Base-by-base conservation (phyloP, 768 basidiomycete species). In the Scleroderma bovista region DNA sequence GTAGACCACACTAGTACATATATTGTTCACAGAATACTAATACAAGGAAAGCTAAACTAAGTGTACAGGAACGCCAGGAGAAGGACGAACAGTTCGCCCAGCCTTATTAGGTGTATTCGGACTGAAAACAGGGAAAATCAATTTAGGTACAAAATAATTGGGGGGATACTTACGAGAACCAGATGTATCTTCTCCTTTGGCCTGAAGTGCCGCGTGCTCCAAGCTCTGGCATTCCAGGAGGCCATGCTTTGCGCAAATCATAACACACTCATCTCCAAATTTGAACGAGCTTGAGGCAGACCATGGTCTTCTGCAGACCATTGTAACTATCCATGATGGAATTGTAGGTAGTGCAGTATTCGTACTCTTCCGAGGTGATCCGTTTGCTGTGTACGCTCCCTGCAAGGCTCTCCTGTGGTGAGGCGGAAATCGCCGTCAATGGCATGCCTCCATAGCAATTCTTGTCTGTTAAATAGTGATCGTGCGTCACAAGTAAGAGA, bases 221-320 rank as follows among this genome's bases (percentile, higher is more conserved):
- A 84, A 63, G 57, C 82, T 88, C 59, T 81, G 79, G 7, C 81
- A 73, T 47, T 83, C 79, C 17, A 86, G 64, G 5, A 86, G 68
- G 3, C 83, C 86, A 7, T 73, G 73, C 45, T 75, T 74, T 9
- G 85, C 83, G 46, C 68, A 74, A 58, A 83, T 79, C 84, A 88
- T 86, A n/a, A n/a, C n/a, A 16, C 79, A 72, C 39, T 85, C 83
- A 34, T 72, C 77, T 3, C 84, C 85, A 55, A 88, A 86, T 41
- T 80, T 74, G 57, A 69, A 74, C 6, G 84, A 85, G 32, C 46
- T 42, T 0, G 76, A 69, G 0, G 79, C 80, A 2, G 86, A 86
- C 57, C 7, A 36, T 46, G 1, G 54, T 52, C 41, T 47, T 60
- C 22, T 71, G 76, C 7, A 66, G 69, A n/a, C 67, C 60, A 13